Percentiles rank a stretch among this genome's conserved stretches.
These are phyloP conservation scores for Plantago major DNA, from an alignment of 257 asterid genomes.

Conservation along the genomic window DNA sequence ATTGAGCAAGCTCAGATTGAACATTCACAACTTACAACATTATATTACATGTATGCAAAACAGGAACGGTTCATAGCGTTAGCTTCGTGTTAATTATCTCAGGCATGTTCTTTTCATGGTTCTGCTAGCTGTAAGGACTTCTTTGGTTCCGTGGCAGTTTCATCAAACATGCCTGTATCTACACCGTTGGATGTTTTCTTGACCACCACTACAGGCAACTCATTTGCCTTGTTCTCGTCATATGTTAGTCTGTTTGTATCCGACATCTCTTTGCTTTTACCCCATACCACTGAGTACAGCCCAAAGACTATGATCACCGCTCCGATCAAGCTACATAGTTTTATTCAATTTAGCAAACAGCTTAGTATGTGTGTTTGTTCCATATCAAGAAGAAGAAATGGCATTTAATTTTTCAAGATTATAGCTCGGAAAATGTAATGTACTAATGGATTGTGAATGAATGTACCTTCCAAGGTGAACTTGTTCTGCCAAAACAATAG, in stretches of 20 bases:
- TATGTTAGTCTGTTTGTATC: conserved; percentile 13
- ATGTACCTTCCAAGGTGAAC: conserved; percentile 89
- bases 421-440: not conserved
- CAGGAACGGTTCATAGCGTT: not conserved
- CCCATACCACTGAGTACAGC: conserved; percentile 86
- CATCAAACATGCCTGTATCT: conserved; percentile 18
- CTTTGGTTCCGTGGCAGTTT: conserved; percentile 12
- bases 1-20: not conserved
- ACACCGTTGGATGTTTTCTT: conserved; percentile 13
- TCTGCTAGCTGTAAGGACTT: conserved; percentile 3
- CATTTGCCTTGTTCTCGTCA: conserved; percentile 24
- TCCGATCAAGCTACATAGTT: conserved; percentile 59
- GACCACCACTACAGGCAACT: conserved; percentile 31
- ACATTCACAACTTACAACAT: not conserved
- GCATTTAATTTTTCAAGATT: not conserved
- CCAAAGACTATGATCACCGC: conserved; percentile 70
- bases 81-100: not conserved
- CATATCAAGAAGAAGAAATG: not conserved
- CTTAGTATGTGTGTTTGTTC: not conserved
- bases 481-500: conserved; percentile 63
- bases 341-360: not conserved
- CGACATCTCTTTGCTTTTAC: conserved; percentile 63
- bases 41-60: not conserved
- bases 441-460: too few relatives aligned
- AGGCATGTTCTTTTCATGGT: not conserved